Percentiles rank a stretch among this genome's conserved stretches.
Evolutionary conservation across 805 yeast genomes (phyloP).

Genomic region (Starmerella sp.): DNA sequence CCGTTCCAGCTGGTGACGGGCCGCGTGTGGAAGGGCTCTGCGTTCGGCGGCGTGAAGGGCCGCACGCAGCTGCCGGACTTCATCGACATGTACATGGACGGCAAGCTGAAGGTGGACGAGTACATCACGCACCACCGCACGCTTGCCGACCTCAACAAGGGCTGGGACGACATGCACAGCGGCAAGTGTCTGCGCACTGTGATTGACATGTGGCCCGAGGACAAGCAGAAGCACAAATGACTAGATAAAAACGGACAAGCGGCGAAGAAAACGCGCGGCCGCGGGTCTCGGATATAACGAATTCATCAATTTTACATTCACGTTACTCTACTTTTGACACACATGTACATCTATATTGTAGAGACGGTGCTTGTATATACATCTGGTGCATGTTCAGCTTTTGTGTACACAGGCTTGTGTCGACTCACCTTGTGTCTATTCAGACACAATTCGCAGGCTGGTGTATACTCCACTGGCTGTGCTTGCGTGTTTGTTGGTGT

Average conservation of each 20-base stretch:
- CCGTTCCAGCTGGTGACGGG: constrained; percentile 99
- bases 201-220: constrained; percentile 21
- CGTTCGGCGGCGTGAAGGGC: constrained; percentile 98
- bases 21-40: constrained; percentile 97
- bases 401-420: too few species aligned
- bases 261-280: not conserved
- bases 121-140: constrained; percentile 85
- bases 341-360: too few species aligned
- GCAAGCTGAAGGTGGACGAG: constrained; percentile 81
- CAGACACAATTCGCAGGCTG: too few species aligned
- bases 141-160: constrained; percentile 68
- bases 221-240: constrained; percentile 11
- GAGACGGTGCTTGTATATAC: too few species aligned
- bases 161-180: constrained; percentile 88
- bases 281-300: not conserved
- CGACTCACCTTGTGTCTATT: too few species aligned
- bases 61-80: constrained; percentile 87
- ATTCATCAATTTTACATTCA: too few species aligned
- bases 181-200: constrained; percentile 96
- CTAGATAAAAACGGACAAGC: not conserved
- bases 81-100: constrained; percentile 73
- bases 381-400: too few species aligned
- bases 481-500: too few species aligned
- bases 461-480: too few species aligned
- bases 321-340: too few species aligned